Evolutionary conservation across 805 yeast species (phyloP).

Genomic region (Ogataea polymorpha): DNA sequence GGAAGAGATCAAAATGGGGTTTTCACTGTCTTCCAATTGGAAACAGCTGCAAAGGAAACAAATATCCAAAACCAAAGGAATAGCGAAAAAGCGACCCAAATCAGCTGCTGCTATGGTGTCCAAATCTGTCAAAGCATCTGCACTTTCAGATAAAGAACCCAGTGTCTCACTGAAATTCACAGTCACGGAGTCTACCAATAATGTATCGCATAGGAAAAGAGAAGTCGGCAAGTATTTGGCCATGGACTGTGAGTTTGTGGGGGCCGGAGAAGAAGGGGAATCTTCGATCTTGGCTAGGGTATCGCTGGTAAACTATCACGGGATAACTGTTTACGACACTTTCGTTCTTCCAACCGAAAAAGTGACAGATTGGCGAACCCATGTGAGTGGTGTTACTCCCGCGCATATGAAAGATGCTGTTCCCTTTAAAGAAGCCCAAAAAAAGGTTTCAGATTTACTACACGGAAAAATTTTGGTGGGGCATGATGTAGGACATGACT

Average conservation of each 20-base stretch:
- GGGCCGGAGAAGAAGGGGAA: constrained; percentile 72
- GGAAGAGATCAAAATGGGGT: constrained; percentile 2
- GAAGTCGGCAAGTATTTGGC: constrained; percentile 73
- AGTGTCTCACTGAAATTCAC: too few species aligned
- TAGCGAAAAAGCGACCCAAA: constrained; percentile 3
- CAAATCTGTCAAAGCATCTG: too few species aligned
- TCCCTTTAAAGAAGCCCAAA: constrained; percentile 63
- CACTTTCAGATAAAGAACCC: too few species aligned
- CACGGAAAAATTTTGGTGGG: constrained; percentile 67
- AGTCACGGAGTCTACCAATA: background rate
- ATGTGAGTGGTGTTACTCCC: constrained; percentile 85
- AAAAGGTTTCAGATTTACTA: constrained; percentile 48
- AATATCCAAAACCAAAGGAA: background rate
- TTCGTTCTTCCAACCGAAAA: constrained; percentile 72
- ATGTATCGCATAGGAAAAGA: constrained; percentile 20
- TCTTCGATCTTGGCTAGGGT: constrained; percentile 80
- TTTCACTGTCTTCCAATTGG: constrained; percentile 25
- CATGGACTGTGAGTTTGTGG: constrained; percentile 93
- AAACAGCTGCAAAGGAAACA: constrained; percentile 15
- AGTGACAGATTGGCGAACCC: constrained; percentile 89
- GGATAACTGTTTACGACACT: constrained; percentile 65
- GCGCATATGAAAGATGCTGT: constrained; percentile 66
- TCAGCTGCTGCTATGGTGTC: background rate
- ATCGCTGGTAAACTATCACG: constrained; percentile 80
- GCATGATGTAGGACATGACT: constrained; percentile 80